phyloP scores from a whole-genome alignment of 2,329 filamentous ascomycete genomes.

The Cytospora paraplurivora region DNA sequence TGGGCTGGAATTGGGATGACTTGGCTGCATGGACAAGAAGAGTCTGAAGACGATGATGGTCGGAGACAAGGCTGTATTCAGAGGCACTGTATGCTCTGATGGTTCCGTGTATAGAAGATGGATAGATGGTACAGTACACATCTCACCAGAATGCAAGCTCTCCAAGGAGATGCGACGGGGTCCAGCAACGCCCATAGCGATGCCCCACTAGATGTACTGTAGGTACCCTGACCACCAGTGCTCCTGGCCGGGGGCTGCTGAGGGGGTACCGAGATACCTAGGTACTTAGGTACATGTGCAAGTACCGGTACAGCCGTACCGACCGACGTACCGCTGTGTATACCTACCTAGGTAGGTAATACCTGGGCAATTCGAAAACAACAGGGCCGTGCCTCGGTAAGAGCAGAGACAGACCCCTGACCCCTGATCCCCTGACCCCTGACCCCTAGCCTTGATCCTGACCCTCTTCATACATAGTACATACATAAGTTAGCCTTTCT shows the following conservation, averaged over 20 bases:
- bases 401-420: slow-evolving; percentile 1
- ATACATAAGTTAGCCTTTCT: background rate
- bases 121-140: background rate
- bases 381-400: slow-evolving; percentile 1
- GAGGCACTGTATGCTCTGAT: background rate
- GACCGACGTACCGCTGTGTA: no score
- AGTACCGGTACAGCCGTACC: no score
- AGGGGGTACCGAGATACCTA: no score
- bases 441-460: no score
- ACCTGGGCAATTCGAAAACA: background rate
- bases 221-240: background rate
- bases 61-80: background rate
- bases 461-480: background rate
- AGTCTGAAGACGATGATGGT: background rate
- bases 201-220: background rate
- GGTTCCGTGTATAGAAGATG: background rate
- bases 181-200: background rate
- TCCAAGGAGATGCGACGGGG: background rate
- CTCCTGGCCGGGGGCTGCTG: no score
- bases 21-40: background rate
- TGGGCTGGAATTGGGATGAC: background rate
- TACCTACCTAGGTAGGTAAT: no score
- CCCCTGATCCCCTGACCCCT: background rate
- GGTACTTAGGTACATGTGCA: no score
- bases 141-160: background rate